Evolutionary conservation across 768 basidiomycete genomes (phyloP).

Genomic region (Boletus bicolor): DNA sequence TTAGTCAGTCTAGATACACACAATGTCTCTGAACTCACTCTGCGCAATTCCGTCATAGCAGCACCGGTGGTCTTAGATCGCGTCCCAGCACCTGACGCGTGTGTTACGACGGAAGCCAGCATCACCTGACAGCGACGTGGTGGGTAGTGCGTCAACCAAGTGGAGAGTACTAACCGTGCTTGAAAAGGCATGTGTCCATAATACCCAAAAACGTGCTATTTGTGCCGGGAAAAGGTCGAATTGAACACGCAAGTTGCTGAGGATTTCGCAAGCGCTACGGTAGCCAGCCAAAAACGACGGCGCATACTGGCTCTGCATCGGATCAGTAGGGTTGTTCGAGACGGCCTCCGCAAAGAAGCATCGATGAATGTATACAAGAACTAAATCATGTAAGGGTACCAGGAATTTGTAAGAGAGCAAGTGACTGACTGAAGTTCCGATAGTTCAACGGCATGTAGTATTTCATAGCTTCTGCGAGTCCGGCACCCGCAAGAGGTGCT

Average conservation of each 20-base stretch:
- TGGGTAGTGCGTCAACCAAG: conserved; percentile 2
- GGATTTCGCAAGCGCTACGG: conserved; percentile 59
- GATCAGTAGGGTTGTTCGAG: conserved; percentile 58
- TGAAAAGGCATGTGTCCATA: conserved; percentile 73
- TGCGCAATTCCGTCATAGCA: conserved; percentile 61
- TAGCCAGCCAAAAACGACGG: conserved; percentile 68
- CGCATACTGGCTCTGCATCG: conserved; percentile 64
- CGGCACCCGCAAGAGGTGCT: conserved; percentile 44
- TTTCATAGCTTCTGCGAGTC: conserved; percentile 63
- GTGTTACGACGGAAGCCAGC: conserved; percentile 74
- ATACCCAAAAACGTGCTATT: conserved; percentile 64
- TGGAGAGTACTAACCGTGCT: conserved; percentile 45
- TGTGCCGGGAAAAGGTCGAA: conserved; percentile 52
- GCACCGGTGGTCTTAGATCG: conserved; percentile 67
- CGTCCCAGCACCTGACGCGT: conserved; percentile 43
- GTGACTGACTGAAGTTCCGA: conserved; percentile 57
- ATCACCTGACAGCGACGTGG: conserved; percentile 50
- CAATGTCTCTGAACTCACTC: conserved; percentile 11
- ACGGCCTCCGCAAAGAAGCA: conserved; percentile 77
- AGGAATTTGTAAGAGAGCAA: neutral
- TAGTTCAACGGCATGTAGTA: conserved; percentile 77
- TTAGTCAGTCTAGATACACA: neutral
- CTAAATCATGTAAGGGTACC: conserved; percentile 29
- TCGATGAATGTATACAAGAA: conserved; percentile 71
- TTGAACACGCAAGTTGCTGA: conserved; percentile 46